These are phyloP conservation scores for Alnus rubra DNA, from an alignment of 306 rosid species.

Conservation along the genomic window DNA sequence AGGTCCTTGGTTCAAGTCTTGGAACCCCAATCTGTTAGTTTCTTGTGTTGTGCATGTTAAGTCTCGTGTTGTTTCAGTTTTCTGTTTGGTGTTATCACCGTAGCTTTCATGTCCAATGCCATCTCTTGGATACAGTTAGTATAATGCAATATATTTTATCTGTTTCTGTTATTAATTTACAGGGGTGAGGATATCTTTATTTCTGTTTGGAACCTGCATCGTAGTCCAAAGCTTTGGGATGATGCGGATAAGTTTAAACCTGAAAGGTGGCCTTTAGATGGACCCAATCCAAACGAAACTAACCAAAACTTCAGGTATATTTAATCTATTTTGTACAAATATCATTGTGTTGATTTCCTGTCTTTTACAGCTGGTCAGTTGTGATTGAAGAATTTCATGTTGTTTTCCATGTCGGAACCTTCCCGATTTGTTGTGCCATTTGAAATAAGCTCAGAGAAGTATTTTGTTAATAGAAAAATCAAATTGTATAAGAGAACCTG, in stretches of 20 bases:
- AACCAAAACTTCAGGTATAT: slow-evolving; percentile 88
- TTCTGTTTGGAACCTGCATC: slow-evolving; percentile 94
- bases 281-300: slow-evolving; percentile 94
- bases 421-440: not conserved
- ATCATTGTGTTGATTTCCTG: not conserved
- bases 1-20: not conserved
- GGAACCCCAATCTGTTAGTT: not conserved
- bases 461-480: not conserved
- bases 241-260: slow-evolving; percentile 83
- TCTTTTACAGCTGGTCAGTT: not conserved
- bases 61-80: not conserved
- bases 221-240: slow-evolving; percentile 79
- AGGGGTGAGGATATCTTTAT: slow-evolving; percentile 96
- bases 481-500: not conserved
- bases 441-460: not conserved
- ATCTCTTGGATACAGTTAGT: not conserved
- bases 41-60: not conserved
- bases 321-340: slow-evolving; percentile 1
- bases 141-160: not conserved
- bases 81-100: not conserved
- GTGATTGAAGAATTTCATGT: not conserved
- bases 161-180: slow-evolving; percentile 30
- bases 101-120: not conserved
- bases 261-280: slow-evolving; percentile 95
- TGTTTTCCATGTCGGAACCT: not conserved